Percentiles rank a stretch among this genome's conserved stretches.
Evolutionary conservation across 345 rosid species (phyloP).

Genomic region (Ceriops tagal): DNA sequence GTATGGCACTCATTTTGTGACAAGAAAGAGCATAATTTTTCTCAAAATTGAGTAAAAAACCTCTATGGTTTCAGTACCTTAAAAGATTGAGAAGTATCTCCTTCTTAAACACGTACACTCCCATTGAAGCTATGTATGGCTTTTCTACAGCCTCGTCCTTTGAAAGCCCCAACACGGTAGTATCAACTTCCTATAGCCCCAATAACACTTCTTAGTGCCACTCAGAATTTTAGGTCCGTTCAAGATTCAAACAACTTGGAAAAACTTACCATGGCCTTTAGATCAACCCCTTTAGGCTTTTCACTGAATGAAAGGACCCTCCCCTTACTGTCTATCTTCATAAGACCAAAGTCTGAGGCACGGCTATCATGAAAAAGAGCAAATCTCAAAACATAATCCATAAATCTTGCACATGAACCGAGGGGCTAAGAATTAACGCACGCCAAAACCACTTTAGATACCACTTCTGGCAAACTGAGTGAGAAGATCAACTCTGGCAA

Average conservation of each 20-base stretch:
- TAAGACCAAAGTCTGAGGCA: conserved; percentile 94
- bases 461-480: background rate
- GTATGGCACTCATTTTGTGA: too few relatives aligned
- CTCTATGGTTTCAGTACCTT: conserved; percentile 44
- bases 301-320: conserved; percentile 79
- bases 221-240: background rate
- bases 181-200: conserved; percentile 70
- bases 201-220: background rate
- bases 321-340: conserved; percentile 93
- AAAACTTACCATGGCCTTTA: conserved; percentile 72
- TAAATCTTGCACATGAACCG: background rate
- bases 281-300: conserved; percentile 77
- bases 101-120: conserved; percentile 91
- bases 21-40: too few relatives aligned
- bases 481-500: background rate
- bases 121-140: conserved; percentile 98
- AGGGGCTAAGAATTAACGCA: background rate
- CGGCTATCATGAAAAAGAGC: conserved; percentile 55
- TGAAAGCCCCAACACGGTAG: conserved; percentile 79
- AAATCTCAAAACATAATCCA: conserved; percentile 11
- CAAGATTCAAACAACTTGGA: background rate
- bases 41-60: too few relatives aligned
- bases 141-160: conserved; percentile 72
- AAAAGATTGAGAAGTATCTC: conserved; percentile 87
- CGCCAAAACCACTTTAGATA: background rate